A percentile compares a stretch with the other conserved stretches of the same genome.
These are phyloP conservation scores for Chaetothyriales sp. DNA, from an alignment of 2,329 filamentous ascomycete species.

Conservation along the genomic window DNA sequence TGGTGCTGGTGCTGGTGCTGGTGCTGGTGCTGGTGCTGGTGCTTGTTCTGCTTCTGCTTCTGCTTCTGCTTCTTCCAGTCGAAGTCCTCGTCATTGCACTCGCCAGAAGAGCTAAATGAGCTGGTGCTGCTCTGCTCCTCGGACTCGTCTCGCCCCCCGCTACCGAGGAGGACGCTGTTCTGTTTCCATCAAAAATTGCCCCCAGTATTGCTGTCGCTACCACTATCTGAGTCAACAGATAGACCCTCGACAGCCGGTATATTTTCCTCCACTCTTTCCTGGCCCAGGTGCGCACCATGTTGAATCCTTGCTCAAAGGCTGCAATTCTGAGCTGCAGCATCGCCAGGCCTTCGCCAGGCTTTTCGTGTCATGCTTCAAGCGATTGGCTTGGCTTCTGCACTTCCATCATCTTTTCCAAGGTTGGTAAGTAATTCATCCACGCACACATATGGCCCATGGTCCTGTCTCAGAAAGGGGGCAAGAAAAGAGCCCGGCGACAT, in stretches of 20 bases:
- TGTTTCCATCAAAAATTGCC: background rate
- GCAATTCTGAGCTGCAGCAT: background rate
- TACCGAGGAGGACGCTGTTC: background rate
- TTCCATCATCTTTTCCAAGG: conserved; percentile 1
- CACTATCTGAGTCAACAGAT: background rate
- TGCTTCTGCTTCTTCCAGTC: background rate
- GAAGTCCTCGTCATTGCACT: conserved; percentile 1
- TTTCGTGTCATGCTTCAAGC: background rate
- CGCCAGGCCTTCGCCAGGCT: background rate
- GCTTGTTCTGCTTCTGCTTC: background rate
- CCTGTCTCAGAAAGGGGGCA: background rate
- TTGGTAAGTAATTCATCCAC: conserved; percentile 1
- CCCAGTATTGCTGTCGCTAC: background rate
- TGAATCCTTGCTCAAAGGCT: background rate
- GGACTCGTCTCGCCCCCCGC: background rate
- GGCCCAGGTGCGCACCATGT: background rate
- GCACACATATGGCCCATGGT: background rate
- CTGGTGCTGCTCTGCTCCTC: too few relatives aligned
- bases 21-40: too few relatives aligned
- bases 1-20: background rate
- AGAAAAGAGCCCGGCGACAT: conserved; percentile 2
- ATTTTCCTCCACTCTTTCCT: background rate
- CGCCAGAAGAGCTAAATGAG: background rate
- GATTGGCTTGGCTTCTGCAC: background rate
- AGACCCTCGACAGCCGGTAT: background rate